Percentiles rank a stretch among this genome's conserved stretches.
Evolutionary conservation across 805 yeast genomes (phyloP).

Genomic region (Candida namnaoensis): DNA sequence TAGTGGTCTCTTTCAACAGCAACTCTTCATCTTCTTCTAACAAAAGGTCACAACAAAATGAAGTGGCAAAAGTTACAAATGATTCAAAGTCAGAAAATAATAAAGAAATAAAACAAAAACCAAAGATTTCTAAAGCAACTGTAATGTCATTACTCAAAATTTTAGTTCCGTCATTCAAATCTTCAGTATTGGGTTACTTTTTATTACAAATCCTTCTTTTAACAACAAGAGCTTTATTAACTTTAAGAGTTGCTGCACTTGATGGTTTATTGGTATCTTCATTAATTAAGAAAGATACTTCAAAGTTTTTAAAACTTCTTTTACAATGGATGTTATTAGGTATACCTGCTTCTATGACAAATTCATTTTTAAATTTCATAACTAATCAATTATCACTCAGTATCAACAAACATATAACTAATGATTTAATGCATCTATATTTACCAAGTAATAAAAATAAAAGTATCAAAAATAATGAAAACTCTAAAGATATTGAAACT

Average conservation of each 20-base stretch:
- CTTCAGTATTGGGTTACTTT: conserved; percentile 15
- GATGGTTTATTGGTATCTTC: conserved; percentile 84
- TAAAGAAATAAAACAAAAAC: neutral
- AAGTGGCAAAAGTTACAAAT: neutral
- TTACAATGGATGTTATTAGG: conserved; percentile 79
- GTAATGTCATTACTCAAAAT: conserved; percentile 7
- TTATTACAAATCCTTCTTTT: conserved; percentile 31
- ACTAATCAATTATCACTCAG: conserved; percentile 47
- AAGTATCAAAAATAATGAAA: no score
- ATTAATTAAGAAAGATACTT: conserved; percentile 62
- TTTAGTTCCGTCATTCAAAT: conserved; percentile 15
- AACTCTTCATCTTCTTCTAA: neutral
- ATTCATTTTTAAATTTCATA: conserved; percentile 58
- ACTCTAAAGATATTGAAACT: no score
- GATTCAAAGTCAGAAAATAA: neutral
- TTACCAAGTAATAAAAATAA: conserved; percentile 38
- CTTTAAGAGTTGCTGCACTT: conserved; percentile 75
- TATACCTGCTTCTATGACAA: conserved; percentile 75
- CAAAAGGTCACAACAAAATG: conserved; percentile 3
- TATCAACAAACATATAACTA: conserved; percentile 58
- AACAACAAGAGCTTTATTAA: conserved; percentile 59
- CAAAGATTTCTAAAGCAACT: conserved; percentile 6
- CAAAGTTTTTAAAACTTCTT: conserved; percentile 52
- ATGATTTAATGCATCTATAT: conserved; percentile 57
- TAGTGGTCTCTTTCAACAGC: neutral